Base-by-base conservation (phyloP, 768 basidiomycete genomes). In the Gymnopilus junonius region DNA sequence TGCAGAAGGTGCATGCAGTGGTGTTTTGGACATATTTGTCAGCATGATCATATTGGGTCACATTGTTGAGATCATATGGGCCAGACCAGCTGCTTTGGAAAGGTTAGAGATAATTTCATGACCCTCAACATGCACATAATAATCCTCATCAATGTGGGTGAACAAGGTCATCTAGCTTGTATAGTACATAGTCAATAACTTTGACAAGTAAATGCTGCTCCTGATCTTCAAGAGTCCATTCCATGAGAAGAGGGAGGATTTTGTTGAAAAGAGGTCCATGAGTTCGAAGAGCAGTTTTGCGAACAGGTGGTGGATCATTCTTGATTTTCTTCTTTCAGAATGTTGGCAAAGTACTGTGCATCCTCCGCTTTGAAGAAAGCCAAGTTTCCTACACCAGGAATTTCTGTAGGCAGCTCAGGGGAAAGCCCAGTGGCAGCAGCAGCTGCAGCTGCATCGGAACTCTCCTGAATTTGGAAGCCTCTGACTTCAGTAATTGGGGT, bases 141-240 rank as follows among this genome's bases (percentile, higher is more conserved):
- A n/a, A n/a, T n/a, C n/a, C n/a, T 99, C 34, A 99, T 99, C 97
- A 99, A 73, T 99, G 99, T 3, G 97, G 97, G 40, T 97, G 93
- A 58, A 99, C 97, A 45, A 99, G 90, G 72, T 99, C 97, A 71
- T 99, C 97, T 37, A 99, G 89, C 75, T 99, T 99, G 88, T 99
- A 99, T 11, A 99, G 82, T 3, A 99, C 94, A 61, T 96, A 93
- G 74, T 99, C 97, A 68, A 99, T 99, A 77, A 99, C 97, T 76
- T 99, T 99, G 77, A 99, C 97, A 61, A 99, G 85, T 48, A 99
- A 77, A 79, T 99, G 97, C 7, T 97, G 94, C 71, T 99, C 97
- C 77, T 99, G 97, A 69, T 99, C 97, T 79, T 99, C 97, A 45
- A 98, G 84, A 0, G 95, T 95, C 14, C 95, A 89, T 74, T 97